phyloP scores from a whole-genome alignment of 495 filamentous ascomycete species.

The Penicillium pulvis region DNA sequence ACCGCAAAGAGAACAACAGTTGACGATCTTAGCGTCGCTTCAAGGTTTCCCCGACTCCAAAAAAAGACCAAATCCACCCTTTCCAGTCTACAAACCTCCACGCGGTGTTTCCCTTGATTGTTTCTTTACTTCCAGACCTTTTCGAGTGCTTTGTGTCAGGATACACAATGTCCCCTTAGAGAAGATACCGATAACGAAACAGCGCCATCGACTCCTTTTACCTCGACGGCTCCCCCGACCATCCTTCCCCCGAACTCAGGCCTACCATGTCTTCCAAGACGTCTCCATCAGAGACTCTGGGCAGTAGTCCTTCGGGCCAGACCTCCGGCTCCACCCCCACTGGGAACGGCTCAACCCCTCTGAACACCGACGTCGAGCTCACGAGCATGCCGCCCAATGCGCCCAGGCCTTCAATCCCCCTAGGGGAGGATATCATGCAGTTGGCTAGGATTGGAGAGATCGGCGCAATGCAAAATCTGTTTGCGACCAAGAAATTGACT shows the following conservation, averaged over 20 bases:
- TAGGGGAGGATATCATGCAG: slow-evolving; percentile 93
- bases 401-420: slow-evolving; percentile 49
- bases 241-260: neutral
- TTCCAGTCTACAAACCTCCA: slow-evolving; percentile 7
- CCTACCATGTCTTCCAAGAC: slow-evolving; percentile 33
- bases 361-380: slow-evolving; percentile 70
- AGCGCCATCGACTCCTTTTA: slow-evolving; percentile 9
- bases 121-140: neutral
- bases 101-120: neutral
- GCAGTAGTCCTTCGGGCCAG: slow-evolving; percentile 28
- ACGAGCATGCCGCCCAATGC: slow-evolving; percentile 58
- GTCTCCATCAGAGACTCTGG: slow-evolving; percentile 30
- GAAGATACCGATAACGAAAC: slow-evolving; percentile 8
- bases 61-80: slow-evolving; percentile 18
- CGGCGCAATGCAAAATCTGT: slow-evolving; percentile 81
- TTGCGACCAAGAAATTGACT: slow-evolving; percentile 76
- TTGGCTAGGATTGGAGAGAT: slow-evolving; percentile 87
- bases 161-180: slow-evolving; percentile 21
- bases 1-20: slow-evolving; percentile 4
- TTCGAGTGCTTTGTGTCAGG: neutral
- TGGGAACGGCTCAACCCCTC: slow-evolving; percentile 59
- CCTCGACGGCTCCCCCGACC: slow-evolving; percentile 7
- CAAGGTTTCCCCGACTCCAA: slow-evolving; percentile 16
- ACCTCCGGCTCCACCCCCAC: slow-evolving; percentile 37
- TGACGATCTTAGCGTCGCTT: slow-evolving; percentile 12